Percentiles rank a stretch among this genome's conserved stretches.
Evolutionary conservation across 2,329 filamentous ascomycete genomes (phyloP).

Genomic region (Orbilia blumenaviensis): DNA sequence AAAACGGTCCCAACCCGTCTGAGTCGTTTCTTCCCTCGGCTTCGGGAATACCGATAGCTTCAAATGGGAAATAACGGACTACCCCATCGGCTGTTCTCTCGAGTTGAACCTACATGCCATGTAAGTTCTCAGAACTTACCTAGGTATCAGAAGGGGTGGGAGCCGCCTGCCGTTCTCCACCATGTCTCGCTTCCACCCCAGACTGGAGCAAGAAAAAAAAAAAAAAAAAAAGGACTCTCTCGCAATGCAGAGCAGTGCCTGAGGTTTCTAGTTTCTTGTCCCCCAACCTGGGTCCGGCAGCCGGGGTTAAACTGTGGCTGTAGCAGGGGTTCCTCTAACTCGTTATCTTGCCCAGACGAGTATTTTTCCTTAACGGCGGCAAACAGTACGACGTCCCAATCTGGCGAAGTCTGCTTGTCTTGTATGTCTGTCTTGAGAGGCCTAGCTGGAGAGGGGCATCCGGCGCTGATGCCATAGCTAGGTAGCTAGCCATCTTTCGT

Average conservation of each 20-base stretch:
- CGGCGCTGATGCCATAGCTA: not conserved
- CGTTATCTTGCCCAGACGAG: slow-evolving; percentile 6
- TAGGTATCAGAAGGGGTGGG: not conserved
- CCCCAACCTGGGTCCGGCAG: not conserved
- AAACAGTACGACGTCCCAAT: slow-evolving; percentile 13
- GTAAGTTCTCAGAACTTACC: too few species aligned
- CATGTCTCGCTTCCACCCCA: slow-evolving; percentile 42
- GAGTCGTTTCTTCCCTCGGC: slow-evolving; percentile 14
- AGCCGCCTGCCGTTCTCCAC: slow-evolving; percentile 34
- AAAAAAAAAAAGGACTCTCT: not conserved
- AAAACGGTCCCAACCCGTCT: not conserved
- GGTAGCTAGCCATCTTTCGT: not conserved
- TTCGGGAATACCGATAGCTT: slow-evolving; percentile 3
- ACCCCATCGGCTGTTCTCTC: slow-evolving; percentile 18
- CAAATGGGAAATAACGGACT: not conserved
- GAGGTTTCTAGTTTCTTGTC: slow-evolving; percentile 4
- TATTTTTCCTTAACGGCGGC: slow-evolving; percentile 38
- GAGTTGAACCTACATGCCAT: not conserved
- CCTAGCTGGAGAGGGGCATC: not conserved
- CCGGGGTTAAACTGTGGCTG: slow-evolving; percentile 25
- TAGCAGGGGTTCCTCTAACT: slow-evolving; percentile 28
- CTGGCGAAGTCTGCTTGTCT: not conserved
- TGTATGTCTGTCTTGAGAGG: not conserved
- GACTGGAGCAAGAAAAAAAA: not conserved
- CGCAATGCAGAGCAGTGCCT: not conserved